Evolutionary conservation across 192 early-diverging fungal species (phyloP), one percentile per base, ranked within the genome.

Genomic region (Backusella liffmaniae): DNA sequence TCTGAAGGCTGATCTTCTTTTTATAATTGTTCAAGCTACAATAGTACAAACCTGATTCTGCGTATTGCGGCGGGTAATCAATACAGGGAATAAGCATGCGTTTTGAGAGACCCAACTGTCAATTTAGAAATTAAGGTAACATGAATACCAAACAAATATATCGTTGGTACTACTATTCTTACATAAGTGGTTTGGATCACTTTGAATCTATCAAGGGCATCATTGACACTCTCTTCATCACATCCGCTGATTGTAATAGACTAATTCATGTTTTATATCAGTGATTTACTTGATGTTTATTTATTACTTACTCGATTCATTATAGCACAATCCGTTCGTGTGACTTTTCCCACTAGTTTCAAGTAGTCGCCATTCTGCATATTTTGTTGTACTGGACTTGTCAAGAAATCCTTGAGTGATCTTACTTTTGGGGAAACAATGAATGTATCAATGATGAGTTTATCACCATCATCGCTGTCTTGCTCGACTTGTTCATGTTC

Each of bases 31-130:
- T 10, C 4, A 67, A 8, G 66, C n/a, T 67, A 21, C 66, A 67
- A 21, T 15, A 67, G 35, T 36, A 67, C 1, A 67, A 16, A 3
- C 66, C 66, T 3, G 30, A 67, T 21, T 37, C 16, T 10, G 5
- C 15, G n/a, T 32, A 67, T 16, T 36, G 29, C 7, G 5, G 12
- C 0, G 66, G 66, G n/a, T 67, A 67, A 67, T n/a, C 16, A 36
- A 67, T 67, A 34, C 66, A 67, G n/a, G 66, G 66, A 9, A 67
- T n/a, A n/a, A 67, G 29, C 35, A 32, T 67, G 1, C 56, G 56
- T 10, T 62, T 67, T 35, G 30, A 67, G 5, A 36, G 18, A 13
- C 35, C 66, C 35, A 67, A 6, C 32, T 32, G 16, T 16, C 35
- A 67, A 30, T 18, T 21, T 8, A 67, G 7, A 13, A 16, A 16